Base-by-base conservation (phyloP, 129 eudicot genomes). In the Lonicera japonica region DNA sequence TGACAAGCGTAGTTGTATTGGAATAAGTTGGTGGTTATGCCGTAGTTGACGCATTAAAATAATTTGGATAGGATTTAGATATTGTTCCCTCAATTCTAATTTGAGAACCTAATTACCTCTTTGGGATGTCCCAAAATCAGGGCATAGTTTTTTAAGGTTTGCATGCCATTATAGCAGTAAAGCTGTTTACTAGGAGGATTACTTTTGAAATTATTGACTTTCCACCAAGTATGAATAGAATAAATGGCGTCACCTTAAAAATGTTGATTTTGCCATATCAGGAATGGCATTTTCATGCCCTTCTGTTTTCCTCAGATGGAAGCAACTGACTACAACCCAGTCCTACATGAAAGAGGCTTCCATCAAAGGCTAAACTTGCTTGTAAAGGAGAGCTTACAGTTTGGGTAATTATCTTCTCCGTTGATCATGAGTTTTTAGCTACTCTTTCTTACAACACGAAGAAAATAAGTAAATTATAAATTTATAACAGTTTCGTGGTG, bases 361-460 rank as follows among this genome's bases (percentile, higher is more conserved):
- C 98, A 91, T 73, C 83, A 87, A 69, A 87, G 74, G 66, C 74
- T 91, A 61, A 84, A 84, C 65, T 71, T 77, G 74, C 95, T 91
- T 54, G 88, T 87, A 21, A 80, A 91, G 74, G 90, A 91, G 74
- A 87, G 98, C 73, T 87, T 87, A 71, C 90, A 80, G 64, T 80
- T 80, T 58, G 94, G 95, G 95, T 91, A 91, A 60, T 46, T 60
- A 48, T 72, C 58, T 46, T 68, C 64, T 47, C 66, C 36, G 18
- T 68, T 67, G 38, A 53, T 54, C 56, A 46, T 25, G 46, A 38
- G 55, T 21, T 20, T n/a, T 56, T 59, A 14, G 55, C 55, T 17
- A 1, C 16, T 50, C 8, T 43, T 10, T 43, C 8, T 43, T 14
- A 43, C 50, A 29, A 29, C 6, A 29, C 36, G 36, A 2, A 2